Base-by-base conservation (phyloP, 2,329 filamentous ascomycete genomes). In the Aspergillus brasiliensis region DNA sequence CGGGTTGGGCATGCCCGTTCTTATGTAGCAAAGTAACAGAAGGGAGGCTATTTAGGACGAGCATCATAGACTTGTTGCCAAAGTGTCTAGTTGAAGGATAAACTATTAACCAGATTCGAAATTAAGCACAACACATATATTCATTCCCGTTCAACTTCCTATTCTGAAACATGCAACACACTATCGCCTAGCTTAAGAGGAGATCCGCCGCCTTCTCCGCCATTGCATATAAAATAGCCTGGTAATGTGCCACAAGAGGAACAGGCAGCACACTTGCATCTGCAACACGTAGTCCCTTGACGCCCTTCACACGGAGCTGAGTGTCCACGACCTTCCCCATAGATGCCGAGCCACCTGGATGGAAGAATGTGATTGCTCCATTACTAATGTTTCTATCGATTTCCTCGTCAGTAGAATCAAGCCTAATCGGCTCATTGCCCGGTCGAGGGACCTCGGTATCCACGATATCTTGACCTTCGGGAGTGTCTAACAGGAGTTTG, bases 191-290 rank as follows among this genome's bases (percentile, higher is more conserved):
- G 28, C 13, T 5, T 11, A 31, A 31, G 3, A 31, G 28, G 11
- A 31, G 28, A 17, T 40, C 38, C 38, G 38, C 38, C 3, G 38
- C 38, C 38, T 17, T 17, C 5, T 40, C 38, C 7, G 38, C 38
- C 3, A 40, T 3, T 10, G 38, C 67, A 61, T 71, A 71, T 0
- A 68, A 17, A 8, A 58, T 34, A 4, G 61, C 62, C 46, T 71
- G 68, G 2, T 61, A 62, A 38, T 70, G 69, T 3, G 52, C 65
- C 7, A 56, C 56, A 0, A 70, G 10, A 0, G 67, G 56, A 2
- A 65, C 19, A 1, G 68, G 69, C 15, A 71, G n/a, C 2, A 71
- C 62, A 56, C 69, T 72, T 0, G 69, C 67, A 58, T 71, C 69
- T 0, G 68, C 69, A 40, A 72, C 60, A 6, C 68, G 57, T 17